Percentiles rank a stretch among this genome's conserved stretches.
Conservation (phyloP, 1,139 yeast species). For the Yamadazyma triangularis region DNA sequence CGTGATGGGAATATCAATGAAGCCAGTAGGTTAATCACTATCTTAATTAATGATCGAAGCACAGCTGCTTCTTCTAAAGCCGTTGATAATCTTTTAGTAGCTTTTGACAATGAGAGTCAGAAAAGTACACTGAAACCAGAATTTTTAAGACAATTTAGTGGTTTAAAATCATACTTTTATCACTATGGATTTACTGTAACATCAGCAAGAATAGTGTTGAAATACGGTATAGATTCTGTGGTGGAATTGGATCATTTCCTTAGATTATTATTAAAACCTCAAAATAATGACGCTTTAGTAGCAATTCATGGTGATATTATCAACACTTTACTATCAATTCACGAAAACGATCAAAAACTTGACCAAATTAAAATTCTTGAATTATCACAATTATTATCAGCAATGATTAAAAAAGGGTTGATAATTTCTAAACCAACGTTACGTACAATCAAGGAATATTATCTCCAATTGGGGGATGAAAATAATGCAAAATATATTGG, state of each 20-base stretch:
- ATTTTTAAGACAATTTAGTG: constrained; percentile 19
- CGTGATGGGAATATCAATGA: constrained; percentile 11
- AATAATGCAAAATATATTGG: constrained; percentile 3
- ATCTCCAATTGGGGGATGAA: neutral
- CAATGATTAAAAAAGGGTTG: constrained; percentile 4
- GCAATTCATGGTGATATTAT: constrained; percentile 12
- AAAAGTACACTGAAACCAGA: constrained; percentile 5
- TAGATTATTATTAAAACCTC: constrained; percentile 13
- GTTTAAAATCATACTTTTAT: constrained; percentile 29
- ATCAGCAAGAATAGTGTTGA: constrained; percentile 20
- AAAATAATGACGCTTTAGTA: constrained; percentile 9
- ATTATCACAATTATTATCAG: constrained; percentile 6
- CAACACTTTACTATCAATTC: constrained; percentile 9
- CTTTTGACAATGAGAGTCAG: constrained; percentile 8
- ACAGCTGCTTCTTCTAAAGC: constrained; percentile 24
- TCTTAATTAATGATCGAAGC: constrained; percentile 15
- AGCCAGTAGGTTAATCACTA: constrained; percentile 16
- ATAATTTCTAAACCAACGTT: constrained; percentile 1
- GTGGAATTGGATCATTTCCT: constrained; percentile 32
- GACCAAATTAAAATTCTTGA: constrained; percentile 1
- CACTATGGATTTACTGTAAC: constrained; percentile 17
- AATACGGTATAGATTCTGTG: constrained; percentile 8
- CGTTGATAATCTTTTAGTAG: constrained; percentile 16
- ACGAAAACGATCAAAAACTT: neutral
- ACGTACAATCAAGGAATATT: neutral